Conservation (phyloP, 78 protist genomes). For the Dictyostelium brefeldianum region DNA sequence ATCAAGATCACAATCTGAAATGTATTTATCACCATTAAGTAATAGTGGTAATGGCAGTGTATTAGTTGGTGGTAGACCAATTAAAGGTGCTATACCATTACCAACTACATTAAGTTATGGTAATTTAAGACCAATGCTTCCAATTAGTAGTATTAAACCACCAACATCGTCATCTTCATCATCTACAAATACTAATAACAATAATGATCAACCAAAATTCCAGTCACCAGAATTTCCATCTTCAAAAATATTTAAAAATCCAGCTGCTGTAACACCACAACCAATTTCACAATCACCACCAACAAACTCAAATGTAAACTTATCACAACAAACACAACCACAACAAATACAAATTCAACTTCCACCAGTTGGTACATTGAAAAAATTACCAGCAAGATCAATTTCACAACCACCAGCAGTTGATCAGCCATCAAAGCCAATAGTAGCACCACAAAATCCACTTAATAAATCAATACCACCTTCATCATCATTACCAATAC, state of each 20-base stretch:
- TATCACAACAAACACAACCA: neutral
- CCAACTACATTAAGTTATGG: slow-evolving; percentile 13
- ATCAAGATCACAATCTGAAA: slow-evolving; percentile 5
- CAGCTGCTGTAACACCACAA: neutral
- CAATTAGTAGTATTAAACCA: neutral
- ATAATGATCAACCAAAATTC: neutral
- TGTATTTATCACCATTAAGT: neutral
- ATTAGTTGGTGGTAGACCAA: neutral
- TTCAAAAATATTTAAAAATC: neutral
- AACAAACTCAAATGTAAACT: neutral
- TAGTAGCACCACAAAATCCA: neutral
- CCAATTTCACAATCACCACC: slow-evolving; percentile 22
- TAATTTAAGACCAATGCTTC: slow-evolving; percentile 21
- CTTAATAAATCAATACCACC: neutral
- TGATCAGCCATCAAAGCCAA: neutral
- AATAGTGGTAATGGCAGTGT: neutral
- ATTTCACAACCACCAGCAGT: slow-evolving; percentile 31
- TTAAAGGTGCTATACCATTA: slow-evolving; percentile 32
- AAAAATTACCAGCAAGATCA: neutral
- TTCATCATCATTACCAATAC: neutral
- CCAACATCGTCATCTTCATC: neutral
- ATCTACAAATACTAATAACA: neutral
- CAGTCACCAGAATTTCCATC: slow-evolving; percentile 16
- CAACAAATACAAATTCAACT: neutral
- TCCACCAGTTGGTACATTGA: neutral